A percentile compares a stretch with the other conserved stretches of the same genome.
phyloP scores from a whole-genome alignment of 2,329 filamentous ascomycete species.

The Xylaria sp. region DNA sequence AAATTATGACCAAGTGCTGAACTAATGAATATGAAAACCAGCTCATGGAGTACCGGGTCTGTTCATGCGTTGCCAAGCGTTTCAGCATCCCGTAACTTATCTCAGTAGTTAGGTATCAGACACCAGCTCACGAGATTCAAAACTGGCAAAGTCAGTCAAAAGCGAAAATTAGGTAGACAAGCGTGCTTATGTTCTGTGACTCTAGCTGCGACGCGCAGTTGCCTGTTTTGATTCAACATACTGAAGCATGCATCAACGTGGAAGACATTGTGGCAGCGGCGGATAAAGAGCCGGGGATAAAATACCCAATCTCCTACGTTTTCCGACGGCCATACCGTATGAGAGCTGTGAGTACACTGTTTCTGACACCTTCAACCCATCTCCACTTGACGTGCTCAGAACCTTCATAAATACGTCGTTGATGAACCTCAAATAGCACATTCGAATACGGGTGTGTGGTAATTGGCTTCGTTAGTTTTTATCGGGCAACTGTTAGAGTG shows the following conservation, averaged over 20 bases:
- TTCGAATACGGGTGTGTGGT: neutral
- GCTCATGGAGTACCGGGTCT: no score
- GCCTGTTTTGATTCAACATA: constrained; percentile 2
- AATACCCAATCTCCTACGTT: constrained; percentile 37
- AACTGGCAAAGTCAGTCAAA: neutral
- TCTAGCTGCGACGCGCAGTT: neutral
- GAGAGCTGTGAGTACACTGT: constrained; percentile 26
- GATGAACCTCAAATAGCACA: neutral
- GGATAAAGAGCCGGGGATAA: neutral
- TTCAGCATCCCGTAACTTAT: neutral
- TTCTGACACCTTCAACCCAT: constrained; percentile 10
- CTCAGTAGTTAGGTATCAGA: neutral
- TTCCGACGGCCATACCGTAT: constrained; percentile 40
- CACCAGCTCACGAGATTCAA: neutral
- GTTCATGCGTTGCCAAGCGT: neutral
- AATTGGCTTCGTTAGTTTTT: neutral
- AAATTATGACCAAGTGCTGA: no score
- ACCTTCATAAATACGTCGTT: constrained; percentile 31
- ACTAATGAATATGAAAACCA: no score
- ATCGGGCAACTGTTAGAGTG: neutral
- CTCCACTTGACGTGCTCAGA: constrained; percentile 29
- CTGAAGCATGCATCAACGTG: neutral
- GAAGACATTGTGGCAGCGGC: neutral
- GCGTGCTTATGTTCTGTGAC: neutral
- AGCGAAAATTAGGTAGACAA: neutral